These are phyloP conservation scores for Sporothrix sp. DNA, from an alignment of 2,329 filamentous ascomycete genomes.

Conservation along the genomic window DNA sequence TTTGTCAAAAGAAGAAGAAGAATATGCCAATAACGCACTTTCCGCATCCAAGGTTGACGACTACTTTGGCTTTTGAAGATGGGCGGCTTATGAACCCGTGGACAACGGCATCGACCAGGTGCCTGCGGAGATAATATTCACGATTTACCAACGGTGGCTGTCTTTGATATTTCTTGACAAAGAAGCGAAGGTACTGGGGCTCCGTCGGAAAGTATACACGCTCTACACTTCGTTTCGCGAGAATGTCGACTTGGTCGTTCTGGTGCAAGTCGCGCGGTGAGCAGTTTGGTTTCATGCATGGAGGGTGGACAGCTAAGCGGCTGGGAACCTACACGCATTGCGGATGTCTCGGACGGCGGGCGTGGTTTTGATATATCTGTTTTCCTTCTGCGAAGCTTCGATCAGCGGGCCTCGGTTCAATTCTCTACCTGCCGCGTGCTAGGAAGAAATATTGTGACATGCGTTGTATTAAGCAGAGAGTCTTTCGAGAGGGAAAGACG, in stretches of 20 bases:
- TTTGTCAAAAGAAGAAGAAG: not conserved
- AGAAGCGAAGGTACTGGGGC: constrained; percentile 77
- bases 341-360: no score
- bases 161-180: constrained; percentile 74
- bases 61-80: constrained; percentile 52
- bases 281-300: not conserved
- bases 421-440: no score
- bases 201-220: constrained; percentile 69
- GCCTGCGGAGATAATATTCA: constrained; percentile 79
- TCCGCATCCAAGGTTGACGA: constrained; percentile 82
- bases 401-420: no score
- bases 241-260: constrained; percentile 88
- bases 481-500: no score
- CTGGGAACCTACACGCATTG: no score
- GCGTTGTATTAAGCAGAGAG: no score
- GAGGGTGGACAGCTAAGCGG: not conserved
- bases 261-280: constrained; percentile 23
- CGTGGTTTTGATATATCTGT: no score
- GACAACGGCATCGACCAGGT: constrained; percentile 67
- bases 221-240: constrained; percentile 89
- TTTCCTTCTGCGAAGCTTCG: no score
- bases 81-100: constrained; percentile 54
- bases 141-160: constrained; percentile 84
- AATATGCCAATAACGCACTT: no score
- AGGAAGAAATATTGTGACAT: no score